Conservation (phyloP, 768 basidiomycete genomes). For the Polyporus arcularius region DNA sequence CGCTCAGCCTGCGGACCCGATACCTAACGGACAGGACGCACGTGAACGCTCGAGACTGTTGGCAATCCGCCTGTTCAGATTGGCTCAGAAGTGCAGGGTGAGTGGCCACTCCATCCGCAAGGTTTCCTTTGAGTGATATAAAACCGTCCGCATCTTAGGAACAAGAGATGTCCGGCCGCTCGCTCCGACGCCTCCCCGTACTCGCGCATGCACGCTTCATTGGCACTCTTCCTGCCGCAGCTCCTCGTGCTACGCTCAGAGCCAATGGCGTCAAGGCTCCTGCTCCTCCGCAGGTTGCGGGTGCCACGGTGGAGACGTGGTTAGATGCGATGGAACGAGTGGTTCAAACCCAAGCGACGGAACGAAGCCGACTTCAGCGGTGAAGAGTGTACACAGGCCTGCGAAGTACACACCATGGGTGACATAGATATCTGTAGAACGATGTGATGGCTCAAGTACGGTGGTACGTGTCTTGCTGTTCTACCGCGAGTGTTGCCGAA, state of each 20-base stretch:
- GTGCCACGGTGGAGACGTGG: slow-evolving; percentile 67
- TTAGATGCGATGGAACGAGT: slow-evolving; percentile 83
- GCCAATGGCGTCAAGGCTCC: slow-evolving; percentile 8
- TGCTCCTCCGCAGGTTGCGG: slow-evolving; percentile 13
- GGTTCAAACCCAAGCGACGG: slow-evolving; percentile 56
- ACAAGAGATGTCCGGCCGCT: slow-evolving; percentile 90
- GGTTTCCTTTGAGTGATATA: neutral
- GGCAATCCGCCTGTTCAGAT: slow-evolving; percentile 56
- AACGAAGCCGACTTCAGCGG: slow-evolving; percentile 47
- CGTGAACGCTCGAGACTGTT: slow-evolving; percentile 54
- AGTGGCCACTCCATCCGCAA: slow-evolving; percentile 28
- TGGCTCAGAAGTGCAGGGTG: slow-evolving; percentile 84
- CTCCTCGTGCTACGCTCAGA: slow-evolving; percentile 5
- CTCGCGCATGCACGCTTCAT: slow-evolving; percentile 88
- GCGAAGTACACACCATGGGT: too few relatives aligned
- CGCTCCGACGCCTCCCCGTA: slow-evolving; percentile 90
- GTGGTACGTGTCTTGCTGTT: too few relatives aligned
- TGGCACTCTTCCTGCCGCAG: slow-evolving; percentile 42
- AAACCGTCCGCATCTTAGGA: slow-evolving; percentile 36
- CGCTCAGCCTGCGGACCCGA: neutral
- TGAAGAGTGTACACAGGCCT: neutral
- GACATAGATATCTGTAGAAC: neutral
- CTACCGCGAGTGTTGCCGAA: too few relatives aligned
- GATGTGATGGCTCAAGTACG: neutral
- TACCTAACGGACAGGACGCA: slow-evolving; percentile 28